Base-by-base conservation (phyloP, 2,329 filamentous ascomycete genomes). In the Pseudonectria buxi region DNA sequence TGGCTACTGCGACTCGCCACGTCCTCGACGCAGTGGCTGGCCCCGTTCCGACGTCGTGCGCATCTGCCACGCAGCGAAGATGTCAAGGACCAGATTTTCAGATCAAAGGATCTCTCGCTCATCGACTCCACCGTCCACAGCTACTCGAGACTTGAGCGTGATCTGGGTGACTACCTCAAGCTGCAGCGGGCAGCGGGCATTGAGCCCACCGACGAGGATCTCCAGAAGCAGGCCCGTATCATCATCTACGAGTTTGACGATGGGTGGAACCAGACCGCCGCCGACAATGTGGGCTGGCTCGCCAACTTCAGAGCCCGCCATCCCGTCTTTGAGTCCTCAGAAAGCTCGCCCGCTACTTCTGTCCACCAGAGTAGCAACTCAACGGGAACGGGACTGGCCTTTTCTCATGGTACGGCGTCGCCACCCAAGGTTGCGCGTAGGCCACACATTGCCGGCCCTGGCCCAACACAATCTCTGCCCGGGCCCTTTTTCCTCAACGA, bases 181-280 rank as follows among this genome's bases (percentile, higher is more conserved):
- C 44, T 57, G 3, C 70, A 73, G 44, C 57, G 65, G 12, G 52
- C 61, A 0, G 47, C 63, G 11, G 72, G 74, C 1, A 49, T 64
- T 2, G 65, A 72, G 31, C 70, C 72, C 1, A 65, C 65, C 0
- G 72, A 81, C 40, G 65, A 65, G 3, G 70, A 74, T 30, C 53
- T 81, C 26, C 76, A 78, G 47, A 61, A 60, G 18, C 64, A 78
- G 46, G 76, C 75, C 14, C 69, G 77, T 42, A 64, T 77, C 33
- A 76, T 80, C 46, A 75, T 81, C 14, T 80, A 77, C 54, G 74
- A 77, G 30, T 71, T 67, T 39, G 74, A 79, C 34, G 76, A 81
- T 45, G 69, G 68, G 9, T 80, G 76, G 75, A 80, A 80, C 43
- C 76, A 79, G 48, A 81, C 76, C 2, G 71, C 69, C 1, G 72